Conservation (phyloP, 306 rosid species). For the Cucurbita ficifolia region DNA sequence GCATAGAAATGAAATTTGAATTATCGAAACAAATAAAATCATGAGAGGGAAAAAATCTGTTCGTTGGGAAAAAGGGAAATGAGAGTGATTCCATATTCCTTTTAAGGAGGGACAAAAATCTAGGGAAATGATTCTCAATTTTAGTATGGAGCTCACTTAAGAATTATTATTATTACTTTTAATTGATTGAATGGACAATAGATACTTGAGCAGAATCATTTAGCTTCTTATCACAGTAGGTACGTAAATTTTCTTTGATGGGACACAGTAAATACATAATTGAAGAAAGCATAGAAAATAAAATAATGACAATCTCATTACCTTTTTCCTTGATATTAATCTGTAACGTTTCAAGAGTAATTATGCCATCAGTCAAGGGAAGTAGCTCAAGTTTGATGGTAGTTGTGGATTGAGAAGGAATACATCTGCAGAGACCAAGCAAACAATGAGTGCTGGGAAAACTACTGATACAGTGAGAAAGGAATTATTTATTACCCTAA, state of each 20-base stretch:
- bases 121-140: background rate
- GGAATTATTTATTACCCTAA: conserved; percentile 50
- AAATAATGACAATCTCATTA: conserved; percentile 4
- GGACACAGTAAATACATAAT: background rate
- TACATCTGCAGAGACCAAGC: conserved; percentile 34
- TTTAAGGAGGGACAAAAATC: background rate
- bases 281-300: background rate
- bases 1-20: background rate
- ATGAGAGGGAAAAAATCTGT: background rate
- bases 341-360: conserved; percentile 70
- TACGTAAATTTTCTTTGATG: background rate
- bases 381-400: conserved; percentile 88
- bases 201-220: background rate
- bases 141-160: background rate
- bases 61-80: background rate
- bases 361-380: conserved; percentile 84
- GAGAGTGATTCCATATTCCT: background rate
- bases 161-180: background rate
- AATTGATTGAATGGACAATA: background rate
- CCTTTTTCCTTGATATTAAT: conserved; percentile 88
- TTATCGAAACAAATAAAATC: background rate
- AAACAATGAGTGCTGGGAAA: conserved; percentile 9
- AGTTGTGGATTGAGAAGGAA: conserved; percentile 66
- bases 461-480: background rate
- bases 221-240: background rate